These are phyloP conservation scores for Umbelopsis sp. DNA, from an alignment of 371 early-diverging fungal genomes.

Conservation along the genomic window DNA sequence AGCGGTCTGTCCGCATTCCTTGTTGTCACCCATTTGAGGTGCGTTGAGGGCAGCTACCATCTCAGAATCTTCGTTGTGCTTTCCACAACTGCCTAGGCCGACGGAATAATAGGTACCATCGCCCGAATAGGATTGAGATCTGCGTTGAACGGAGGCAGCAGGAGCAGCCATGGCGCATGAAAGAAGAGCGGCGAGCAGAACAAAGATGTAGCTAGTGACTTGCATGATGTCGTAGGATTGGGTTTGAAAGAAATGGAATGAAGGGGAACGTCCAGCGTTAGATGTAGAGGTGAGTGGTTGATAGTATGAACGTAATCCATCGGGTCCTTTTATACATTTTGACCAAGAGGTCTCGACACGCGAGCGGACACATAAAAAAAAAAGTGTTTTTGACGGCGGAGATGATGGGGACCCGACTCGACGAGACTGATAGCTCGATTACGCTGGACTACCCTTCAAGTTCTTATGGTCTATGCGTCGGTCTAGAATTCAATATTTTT, in stretches of 20 bases:
- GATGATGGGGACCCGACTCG: background rate
- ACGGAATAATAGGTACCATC: constrained; percentile 42
- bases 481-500: background rate
- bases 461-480: background rate
- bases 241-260: background rate
- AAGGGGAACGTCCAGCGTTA: constrained; percentile 22
- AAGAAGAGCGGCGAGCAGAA: constrained; percentile 8
- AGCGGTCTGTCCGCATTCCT: constrained; percentile 49
- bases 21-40: constrained; percentile 39
- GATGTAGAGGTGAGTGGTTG: background rate
- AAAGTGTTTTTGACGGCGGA: background rate
- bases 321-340: background rate
- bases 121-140: constrained; percentile 33
- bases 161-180: constrained; percentile 16
- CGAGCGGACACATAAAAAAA: constrained; percentile 4
- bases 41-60: constrained; percentile 43
- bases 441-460: background rate
- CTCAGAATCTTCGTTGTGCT: constrained; percentile 25
- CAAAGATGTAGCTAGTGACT: constrained; percentile 2
- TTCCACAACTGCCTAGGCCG: constrained; percentile 52
- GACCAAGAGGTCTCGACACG: background rate
- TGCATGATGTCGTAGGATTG: background rate
- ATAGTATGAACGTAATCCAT: background rate
- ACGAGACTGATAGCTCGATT: background rate
- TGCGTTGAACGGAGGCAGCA: constrained; percentile 11